Conservation (phyloP, 371 early-diverging fungal species). For the Rhizopus sp. region DNA sequence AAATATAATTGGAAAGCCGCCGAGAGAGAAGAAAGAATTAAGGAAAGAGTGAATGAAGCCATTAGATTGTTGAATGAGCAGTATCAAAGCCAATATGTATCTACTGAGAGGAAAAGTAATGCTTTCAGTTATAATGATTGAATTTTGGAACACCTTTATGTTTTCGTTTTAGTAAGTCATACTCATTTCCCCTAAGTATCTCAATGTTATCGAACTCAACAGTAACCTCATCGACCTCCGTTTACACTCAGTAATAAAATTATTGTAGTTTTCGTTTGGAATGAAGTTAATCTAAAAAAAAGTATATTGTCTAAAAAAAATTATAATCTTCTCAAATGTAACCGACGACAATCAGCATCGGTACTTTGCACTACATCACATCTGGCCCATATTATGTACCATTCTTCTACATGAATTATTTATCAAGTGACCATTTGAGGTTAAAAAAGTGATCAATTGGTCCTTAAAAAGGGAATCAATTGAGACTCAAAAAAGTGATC, state of each 20-base stretch:
- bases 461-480: too few relatives aligned
- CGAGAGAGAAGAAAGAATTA: slow-evolving; percentile 14
- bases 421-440: too few relatives aligned
- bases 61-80: slow-evolving; percentile 17
- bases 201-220: slow-evolving; percentile 14
- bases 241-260: slow-evolving; percentile 14
- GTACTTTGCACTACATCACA: slow-evolving; percentile 5
- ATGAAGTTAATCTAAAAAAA: slow-evolving; percentile 11
- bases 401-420: slow-evolving; percentile 7
- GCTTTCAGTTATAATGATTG: slow-evolving; percentile 11
- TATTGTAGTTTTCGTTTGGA: slow-evolving; percentile 20
- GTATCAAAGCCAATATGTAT: slow-evolving; percentile 17
- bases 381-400: slow-evolving; percentile 3
- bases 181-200: slow-evolving; percentile 17
- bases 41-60: slow-evolving; percentile 19
- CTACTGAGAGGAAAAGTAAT: slow-evolving; percentile 14
- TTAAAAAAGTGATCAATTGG: slow-evolving; percentile 2
- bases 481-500: too few relatives aligned
- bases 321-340: slow-evolving; percentile 9
- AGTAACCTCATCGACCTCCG: slow-evolving; percentile 13
- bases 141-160: slow-evolving; percentile 12
- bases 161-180: slow-evolving; percentile 14
- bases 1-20: slow-evolving; percentile 7
- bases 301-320: slow-evolving; percentile 7
- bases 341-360: slow-evolving; percentile 1